Evolutionary conservation across 2,329 filamentous ascomycete species (phyloP).

Genomic region (Aspergillus sp.): DNA sequence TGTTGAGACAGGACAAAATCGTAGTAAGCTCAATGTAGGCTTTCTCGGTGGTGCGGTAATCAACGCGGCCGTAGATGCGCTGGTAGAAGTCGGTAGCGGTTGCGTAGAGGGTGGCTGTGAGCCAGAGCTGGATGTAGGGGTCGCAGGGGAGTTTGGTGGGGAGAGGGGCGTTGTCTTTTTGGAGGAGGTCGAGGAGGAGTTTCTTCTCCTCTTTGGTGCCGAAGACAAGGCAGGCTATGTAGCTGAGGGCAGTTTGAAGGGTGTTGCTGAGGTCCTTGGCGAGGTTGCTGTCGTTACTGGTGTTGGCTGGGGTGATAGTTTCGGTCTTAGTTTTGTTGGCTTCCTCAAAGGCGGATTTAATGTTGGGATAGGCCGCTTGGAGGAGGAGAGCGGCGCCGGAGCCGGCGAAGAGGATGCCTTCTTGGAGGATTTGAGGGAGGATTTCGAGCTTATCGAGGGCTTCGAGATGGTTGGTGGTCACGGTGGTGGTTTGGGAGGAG

Average conservation of each 20-base stretch:
- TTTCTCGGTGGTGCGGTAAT: conserved; percentile 34
- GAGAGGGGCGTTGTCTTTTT: conserved; percentile 25
- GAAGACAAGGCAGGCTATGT: conserved; percentile 39
- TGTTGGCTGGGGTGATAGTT: conserved; percentile 16
- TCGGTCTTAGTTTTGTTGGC: conserved; percentile 23
- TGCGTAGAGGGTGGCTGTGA: conserved; percentile 39
- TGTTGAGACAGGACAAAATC: conserved; percentile 29
- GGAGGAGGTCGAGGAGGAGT: conserved; percentile 29
- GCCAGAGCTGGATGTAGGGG: conserved; percentile 34
- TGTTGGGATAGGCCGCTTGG: conserved; percentile 34
- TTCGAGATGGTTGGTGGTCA: conserved; percentile 26
- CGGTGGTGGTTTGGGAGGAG: conserved; percentile 18
- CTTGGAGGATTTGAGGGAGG: conserved; percentile 38
- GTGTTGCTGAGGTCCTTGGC: conserved; percentile 34
- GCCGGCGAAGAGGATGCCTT: conserved; percentile 40
- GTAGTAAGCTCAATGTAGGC: conserved; percentile 36
- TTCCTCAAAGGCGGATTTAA: conserved; percentile 16
- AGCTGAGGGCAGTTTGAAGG: conserved; percentile 34
- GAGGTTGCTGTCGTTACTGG: conserved; percentile 20
- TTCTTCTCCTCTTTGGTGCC: conserved; percentile 34
- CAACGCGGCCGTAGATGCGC: conserved; percentile 37
- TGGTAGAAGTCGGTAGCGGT: conserved; percentile 42
- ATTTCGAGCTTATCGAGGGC: conserved; percentile 37
- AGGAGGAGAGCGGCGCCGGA: conserved; percentile 37
- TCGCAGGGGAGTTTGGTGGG: conserved; percentile 23